Base-by-base conservation (phyloP, 2,329 filamentous ascomycete genomes). In the Sporothrix luriei region DNA sequence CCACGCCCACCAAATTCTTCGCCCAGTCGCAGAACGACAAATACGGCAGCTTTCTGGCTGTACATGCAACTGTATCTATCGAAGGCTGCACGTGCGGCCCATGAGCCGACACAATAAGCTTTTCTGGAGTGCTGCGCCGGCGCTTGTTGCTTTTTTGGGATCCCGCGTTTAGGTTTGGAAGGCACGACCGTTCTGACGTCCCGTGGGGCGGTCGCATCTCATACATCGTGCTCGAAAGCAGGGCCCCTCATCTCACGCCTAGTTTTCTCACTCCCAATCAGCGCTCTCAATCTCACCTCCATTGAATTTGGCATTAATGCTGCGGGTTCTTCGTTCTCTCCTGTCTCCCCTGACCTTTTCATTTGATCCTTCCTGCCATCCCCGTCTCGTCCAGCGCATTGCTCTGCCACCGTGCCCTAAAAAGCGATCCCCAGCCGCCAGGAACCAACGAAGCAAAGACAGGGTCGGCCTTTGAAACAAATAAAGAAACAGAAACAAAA, bases 401-500 rank as follows among this genome's bases (percentile, higher is more conserved):
- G 57, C 16, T 33, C 43, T 62, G 57, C 43, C 21, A 33, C 19
- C n/a, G 43, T 62, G 61, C 38, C 38, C 26, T 38, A 62, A 46
- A 46, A 33, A 14, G 40, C 33, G 38, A 16, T 38, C 57, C 24
- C 14, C 61, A 64, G 26, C 61, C 24, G 24, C 24, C 62, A 33
- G 46, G 62, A 65, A 48, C 66, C 66, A 48, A 61, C 52, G 66
- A 59, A 61, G 61, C 66, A 68, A 59, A 59, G 66, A 68, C 24
- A 59, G 43, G 40, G 66, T 16, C 66, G n/a, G 3, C 54, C 26
- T 51, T 61, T 13, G 67, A 62, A 68, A 68, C 55, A 68, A 49
- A 46, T 16, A 66, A 43, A 54, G 38, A 68, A 57, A 68, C 38
- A 38, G 49, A 43, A 59, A 55, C 48, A 67, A 57, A 54, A 26